Base-by-base conservation (phyloP, 169 alveolate genomes). In the Cryptosporidium parvum region DNA sequence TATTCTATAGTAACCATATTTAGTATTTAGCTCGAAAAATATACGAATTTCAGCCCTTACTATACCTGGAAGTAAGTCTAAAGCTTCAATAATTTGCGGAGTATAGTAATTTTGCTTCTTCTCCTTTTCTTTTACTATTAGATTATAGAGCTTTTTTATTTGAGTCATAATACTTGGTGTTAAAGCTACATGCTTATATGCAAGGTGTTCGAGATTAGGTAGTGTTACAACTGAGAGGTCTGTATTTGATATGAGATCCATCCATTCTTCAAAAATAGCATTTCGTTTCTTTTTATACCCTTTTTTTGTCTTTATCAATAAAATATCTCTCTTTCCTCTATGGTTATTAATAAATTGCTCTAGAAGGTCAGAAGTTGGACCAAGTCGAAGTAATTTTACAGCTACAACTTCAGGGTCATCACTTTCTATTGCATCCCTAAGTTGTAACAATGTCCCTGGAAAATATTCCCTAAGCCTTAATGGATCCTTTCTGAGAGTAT, bases 331-430 rank as follows among this genome's bases (percentile, higher is more conserved):
- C 45, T 72, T 53, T 8, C 86, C 86, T 56, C 86, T 73, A 35
- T 73, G 86, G 35, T 56, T 73, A 3, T 73, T 53, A 8, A 73
- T 73, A 44, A 73, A 73, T 16, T 73, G 58, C 33, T 73, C 86
- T 9, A 73, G 18, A 3, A 73, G 8, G 56, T 59, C 71, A n/a
- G 86, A 73, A 8, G 86, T 56, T 53, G 72, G 70, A 1, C 86
- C 86, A 31, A 73, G 71, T 31, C 65, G 33, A 33, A 73, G 58
- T 37, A 73, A 21, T 73, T 51, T 73, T 7, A 52, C 72, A 26
- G 86, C 86, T 0, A 73, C 86, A 7, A 73, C 58, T 73, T 73
- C 86, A 31, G 86, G 86, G 39, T 73, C 70, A 35, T 73, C 86
- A 35, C 58, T 58, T 1, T 73, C 86, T 31, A 73, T 42, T 29